phyloP scores from a whole-genome alignment of 2,329 filamentous ascomycete genomes.

The Colletotrichum lentis region DNA sequence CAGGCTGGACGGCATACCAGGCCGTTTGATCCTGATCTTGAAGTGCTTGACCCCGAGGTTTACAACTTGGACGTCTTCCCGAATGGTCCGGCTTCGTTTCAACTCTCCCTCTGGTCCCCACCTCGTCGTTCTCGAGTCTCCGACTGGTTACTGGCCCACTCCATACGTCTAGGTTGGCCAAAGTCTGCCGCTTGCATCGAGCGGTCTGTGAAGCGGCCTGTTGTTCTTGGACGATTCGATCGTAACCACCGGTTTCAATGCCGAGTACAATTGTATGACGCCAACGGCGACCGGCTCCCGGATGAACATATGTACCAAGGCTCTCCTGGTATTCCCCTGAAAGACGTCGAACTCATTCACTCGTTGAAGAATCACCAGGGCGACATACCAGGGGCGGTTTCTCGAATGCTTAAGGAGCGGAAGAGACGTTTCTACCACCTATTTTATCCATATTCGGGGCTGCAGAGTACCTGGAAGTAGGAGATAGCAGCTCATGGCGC shows the following conservation, averaged over 20 bases:
- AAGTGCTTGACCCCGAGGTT: background rate
- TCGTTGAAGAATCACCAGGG: background rate
- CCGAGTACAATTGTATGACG: background rate
- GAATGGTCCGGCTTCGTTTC: background rate
- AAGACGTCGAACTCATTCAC: background rate
- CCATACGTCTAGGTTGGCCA: constrained; percentile 1
- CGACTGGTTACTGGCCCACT: background rate
- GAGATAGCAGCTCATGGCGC: no score
- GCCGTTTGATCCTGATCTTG: background rate
- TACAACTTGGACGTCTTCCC: background rate
- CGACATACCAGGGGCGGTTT: background rate
- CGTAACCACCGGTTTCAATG: background rate
- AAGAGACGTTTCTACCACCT: background rate
- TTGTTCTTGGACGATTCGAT: constrained; percentile 4
- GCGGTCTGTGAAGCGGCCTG: background rate
- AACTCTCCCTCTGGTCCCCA: background rate
- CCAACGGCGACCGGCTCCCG: background rate
- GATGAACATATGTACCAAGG: background rate
- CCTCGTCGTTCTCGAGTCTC: background rate
- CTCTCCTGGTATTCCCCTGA: background rate
- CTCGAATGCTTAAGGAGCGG: background rate
- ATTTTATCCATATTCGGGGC: background rate
- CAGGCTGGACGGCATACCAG: background rate
- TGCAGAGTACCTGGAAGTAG: background rate
- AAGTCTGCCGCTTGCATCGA: background rate